Evolutionary conservation across 2,329 filamentous ascomycete species (phyloP).

Genomic region (Byssoonygena ceratinophila): DNA sequence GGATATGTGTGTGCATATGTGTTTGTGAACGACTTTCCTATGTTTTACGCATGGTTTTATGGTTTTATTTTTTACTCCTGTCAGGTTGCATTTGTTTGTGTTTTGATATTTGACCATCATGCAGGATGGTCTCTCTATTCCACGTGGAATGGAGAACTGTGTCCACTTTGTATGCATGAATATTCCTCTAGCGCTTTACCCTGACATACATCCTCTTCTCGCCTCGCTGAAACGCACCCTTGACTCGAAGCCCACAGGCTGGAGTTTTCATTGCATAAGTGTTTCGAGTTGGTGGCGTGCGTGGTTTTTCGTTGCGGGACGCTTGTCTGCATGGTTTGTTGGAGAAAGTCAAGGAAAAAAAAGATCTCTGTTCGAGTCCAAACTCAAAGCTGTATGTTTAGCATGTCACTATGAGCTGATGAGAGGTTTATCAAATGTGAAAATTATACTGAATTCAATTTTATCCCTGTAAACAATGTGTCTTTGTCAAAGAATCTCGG

Average conservation of each 20-base stretch:
- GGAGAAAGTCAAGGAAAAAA: background rate
- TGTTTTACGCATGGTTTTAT: conserved; percentile 4
- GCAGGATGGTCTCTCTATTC: background rate
- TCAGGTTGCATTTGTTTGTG: background rate
- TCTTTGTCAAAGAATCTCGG: no score
- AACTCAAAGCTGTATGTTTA: background rate
- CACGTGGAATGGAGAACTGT: background rate
- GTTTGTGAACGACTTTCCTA: conserved; percentile 5
- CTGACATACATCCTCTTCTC: background rate
- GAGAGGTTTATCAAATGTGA: background rate
- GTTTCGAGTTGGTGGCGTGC: background rate
- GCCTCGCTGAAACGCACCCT: background rate
- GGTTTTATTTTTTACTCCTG: background rate
- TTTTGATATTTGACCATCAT: background rate
- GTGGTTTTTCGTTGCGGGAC: background rate
- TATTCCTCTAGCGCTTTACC: background rate
- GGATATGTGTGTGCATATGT: background rate
- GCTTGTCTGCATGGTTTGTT: background rate
- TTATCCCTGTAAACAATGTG: no score
- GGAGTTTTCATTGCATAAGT: background rate
- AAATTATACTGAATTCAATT: no score
- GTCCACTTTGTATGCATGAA: background rate
- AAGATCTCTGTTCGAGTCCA: background rate
- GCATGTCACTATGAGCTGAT: background rate
- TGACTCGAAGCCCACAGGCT: background rate